Conservation (phyloP, 768 basidiomycete species). For the Rhodotorula diobovata region DNA sequence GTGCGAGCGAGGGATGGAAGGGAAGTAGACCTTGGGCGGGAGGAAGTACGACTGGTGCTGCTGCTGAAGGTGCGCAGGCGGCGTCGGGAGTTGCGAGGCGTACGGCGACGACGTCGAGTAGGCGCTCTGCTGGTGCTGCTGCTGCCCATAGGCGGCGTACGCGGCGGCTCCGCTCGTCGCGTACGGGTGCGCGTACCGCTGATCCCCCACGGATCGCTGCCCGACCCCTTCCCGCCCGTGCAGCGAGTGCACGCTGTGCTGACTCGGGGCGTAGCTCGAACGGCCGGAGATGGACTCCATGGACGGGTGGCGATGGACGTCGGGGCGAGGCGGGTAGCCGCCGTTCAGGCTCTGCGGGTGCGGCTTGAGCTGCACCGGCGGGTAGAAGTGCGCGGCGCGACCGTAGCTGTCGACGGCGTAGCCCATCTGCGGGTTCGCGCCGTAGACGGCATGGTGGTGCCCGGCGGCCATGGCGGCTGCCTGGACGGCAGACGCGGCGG, state of each 20-base stretch:
- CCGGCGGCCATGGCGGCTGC: neutral
- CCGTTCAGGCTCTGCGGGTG: neutral
- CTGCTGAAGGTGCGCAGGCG: neutral
- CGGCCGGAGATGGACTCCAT: conserved; percentile 28
- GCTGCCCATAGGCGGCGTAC: neutral
- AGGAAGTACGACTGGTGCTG: neutral
- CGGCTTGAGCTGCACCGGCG: neutral
- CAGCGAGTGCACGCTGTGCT: neutral
- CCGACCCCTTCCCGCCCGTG: neutral
- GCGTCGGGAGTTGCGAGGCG: too few species aligned
- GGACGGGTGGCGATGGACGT: conserved; percentile 18
- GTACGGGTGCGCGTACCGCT: neutral
- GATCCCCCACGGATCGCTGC: neutral
- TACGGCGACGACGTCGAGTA: neutral
- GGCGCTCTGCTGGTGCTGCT: neutral
- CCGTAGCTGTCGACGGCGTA: conserved; percentile 4
- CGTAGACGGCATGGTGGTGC: conserved; percentile 14
- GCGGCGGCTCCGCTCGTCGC: neutral
- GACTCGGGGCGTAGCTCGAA: conserved; percentile 4
- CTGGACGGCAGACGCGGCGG: neutral
- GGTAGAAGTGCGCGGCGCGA: conserved; percentile 7
- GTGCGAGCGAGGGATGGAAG: conserved; percentile 8
- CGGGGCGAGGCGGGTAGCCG: neutral
- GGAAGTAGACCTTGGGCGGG: conserved; percentile 31
- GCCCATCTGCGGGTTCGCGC: neutral